Evolutionary conservation across 441 rosid species (phyloP), one percentile per base, ranked within the genome.

Genomic region (Mallotus japonicus): DNA sequence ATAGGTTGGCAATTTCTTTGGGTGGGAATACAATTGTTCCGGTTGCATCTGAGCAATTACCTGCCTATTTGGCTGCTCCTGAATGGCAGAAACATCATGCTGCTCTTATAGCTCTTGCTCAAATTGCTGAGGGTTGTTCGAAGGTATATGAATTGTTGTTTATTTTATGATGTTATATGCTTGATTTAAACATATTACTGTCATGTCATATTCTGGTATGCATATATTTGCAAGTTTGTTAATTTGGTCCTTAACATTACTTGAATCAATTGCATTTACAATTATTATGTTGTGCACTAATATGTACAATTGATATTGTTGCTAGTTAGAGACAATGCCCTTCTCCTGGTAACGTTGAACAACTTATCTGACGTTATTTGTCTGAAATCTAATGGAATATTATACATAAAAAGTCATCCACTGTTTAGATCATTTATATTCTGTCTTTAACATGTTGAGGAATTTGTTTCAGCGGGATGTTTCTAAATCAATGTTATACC

Each of bases 1-100:
- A 95, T 83, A 80, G 99, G 69, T 70, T 95, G 82, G 96, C 98
- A 0, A 93, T 95, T 75, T 89, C 99, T 5, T 78, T 95, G 73
- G 97, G 99, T 57, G 99, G 99, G 70, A 95, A 93, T 69, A 95
- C 98, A 1, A 89, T 95, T 80, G 95, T 95, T 79, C 98, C 99
- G 0, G 99, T 96, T 55, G 99, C 99, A 0, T 96, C 97, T 12
- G 97, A 90, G 83, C 96, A 86, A 82, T 83, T 96, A 84, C 93
- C 98, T 8, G 86, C 85, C 9, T 93, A 85, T 80, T 83, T 96
- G 80, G 87, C 95, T 76, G 97, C 99, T 57, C 87, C 97, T 0
- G 98, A 96, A 75, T 96, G 99, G 99, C 94, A 93, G 85, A 96
- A 93, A 70, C 99, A 96, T 67, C 99, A 93, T 60, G 99, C 99